Conservation (phyloP, 2,329 filamentous ascomycete species). For the Aspergillus piperis region DNA sequence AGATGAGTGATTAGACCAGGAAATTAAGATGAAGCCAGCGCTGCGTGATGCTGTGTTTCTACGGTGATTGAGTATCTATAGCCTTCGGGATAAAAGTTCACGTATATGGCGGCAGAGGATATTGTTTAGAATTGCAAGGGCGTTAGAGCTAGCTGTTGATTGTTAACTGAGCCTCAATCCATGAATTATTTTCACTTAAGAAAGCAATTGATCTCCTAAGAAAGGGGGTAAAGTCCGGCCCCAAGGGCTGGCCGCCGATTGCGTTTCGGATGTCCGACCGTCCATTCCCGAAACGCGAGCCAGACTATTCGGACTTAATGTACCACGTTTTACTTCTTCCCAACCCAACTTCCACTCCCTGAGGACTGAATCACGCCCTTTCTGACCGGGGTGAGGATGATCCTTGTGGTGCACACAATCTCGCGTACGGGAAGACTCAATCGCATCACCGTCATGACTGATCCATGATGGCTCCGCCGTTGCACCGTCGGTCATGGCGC, state of each 20-base stretch:
- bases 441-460: slow-evolving; percentile 2
- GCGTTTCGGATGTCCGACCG: neutral
- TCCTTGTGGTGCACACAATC: neutral
- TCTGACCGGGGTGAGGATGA: neutral
- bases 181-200: neutral
- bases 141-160: neutral
- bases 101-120: neutral
- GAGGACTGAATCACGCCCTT: neutral
- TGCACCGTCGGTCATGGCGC: neutral
- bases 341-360: neutral
- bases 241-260: neutral
- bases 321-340: neutral
- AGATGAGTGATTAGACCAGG: neutral
- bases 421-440: neutral
- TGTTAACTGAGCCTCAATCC: neutral
- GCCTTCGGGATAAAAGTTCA: neutral
- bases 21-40: neutral
- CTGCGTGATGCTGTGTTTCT: neutral
- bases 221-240: neutral
- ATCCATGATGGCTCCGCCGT: neutral
- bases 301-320: neutral
- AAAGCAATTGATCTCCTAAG: neutral
- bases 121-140: neutral
- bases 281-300: neutral
- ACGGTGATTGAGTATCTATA: neutral